Conservation (phyloP, 2,329 filamentous ascomycete genomes). For the Ophiobolus disseminans region DNA sequence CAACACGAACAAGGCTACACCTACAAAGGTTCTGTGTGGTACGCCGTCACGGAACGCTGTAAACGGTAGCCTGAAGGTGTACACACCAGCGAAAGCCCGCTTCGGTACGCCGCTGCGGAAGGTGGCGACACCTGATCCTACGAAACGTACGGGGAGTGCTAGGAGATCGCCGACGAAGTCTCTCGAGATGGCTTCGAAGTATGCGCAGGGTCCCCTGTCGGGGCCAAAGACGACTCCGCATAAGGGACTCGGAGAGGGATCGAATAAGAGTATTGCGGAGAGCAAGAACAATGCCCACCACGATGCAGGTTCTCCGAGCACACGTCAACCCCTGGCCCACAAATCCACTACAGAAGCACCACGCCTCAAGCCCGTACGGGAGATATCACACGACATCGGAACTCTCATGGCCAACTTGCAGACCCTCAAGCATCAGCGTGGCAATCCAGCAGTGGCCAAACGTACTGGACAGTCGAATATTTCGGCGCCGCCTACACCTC, state of each 20-base stretch:
- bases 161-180: not conserved
- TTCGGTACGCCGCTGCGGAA: not conserved
- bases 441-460: not conserved
- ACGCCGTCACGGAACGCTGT: not conserved
- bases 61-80: not conserved
- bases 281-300: too few relatives aligned
- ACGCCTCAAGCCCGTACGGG: too few relatives aligned
- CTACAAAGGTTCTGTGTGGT: not conserved
- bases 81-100: not conserved
- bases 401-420: not conserved
- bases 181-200: not conserved
- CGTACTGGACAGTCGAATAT: not conserved
- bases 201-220: not conserved
- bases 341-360: too few relatives aligned
- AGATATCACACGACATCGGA: not conserved
- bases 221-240: not conserved
- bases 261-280: too few relatives aligned
- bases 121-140: not conserved
- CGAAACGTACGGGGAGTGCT: not conserved
- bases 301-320: too few relatives aligned
- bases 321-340: too few relatives aligned
- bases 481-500: conserved; percentile 2
- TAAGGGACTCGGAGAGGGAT: too few relatives aligned
- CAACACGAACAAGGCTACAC: not conserved
- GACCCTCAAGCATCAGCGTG: not conserved